Evolutionary conservation across 257 asterid species (phyloP), one percentile per base, ranked within the genome.

Genomic region (Sherardia arvensis): DNA sequence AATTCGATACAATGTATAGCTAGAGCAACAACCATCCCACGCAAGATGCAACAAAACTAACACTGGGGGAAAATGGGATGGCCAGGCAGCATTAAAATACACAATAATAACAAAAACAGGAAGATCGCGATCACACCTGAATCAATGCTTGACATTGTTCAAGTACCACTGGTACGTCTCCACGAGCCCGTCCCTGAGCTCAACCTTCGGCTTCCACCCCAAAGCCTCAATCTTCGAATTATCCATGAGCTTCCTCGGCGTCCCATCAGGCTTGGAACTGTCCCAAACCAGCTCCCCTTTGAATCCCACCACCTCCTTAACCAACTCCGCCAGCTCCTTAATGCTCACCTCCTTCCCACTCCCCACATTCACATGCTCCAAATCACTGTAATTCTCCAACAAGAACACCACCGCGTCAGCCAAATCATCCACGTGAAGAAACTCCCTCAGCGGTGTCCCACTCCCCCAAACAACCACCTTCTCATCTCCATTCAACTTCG

Each of bases 201-300:
- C 78, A 61, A 90, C 74, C 81, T 85, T 87, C 0, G 97, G 86
- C 59, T 73, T 73, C 99, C 97, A 89, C 20, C 99, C 99, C 83
- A 89, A 70, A 20, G 72, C 78, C n/a, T 71, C 83, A 33, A 93
- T 84, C 74, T 77, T 89, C 1, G 97, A 84, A 73, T 84, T 87
- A 73, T 93, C 97, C 97, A 93, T 89, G 63, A 93, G 91, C 86
- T 93, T 90, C 79, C 97, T 84, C 1, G 97, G 97, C 1, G 96
- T 93, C 33, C 99, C 99, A 71, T 90, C 97, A 0, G 96, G 97
- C 84, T 87, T 93, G 25, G 73, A 80, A 29, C 81, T 74, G 76
- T 92, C 99, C 99, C 99, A 89, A 12, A 82, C 76, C 57, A 92
- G 47, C 75, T 89, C 87, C 68, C 99, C 96, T 67, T 81, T 27